Base-by-base conservation (phyloP, 106 monocot genomes). In the Ottelia alismoides region DNA sequence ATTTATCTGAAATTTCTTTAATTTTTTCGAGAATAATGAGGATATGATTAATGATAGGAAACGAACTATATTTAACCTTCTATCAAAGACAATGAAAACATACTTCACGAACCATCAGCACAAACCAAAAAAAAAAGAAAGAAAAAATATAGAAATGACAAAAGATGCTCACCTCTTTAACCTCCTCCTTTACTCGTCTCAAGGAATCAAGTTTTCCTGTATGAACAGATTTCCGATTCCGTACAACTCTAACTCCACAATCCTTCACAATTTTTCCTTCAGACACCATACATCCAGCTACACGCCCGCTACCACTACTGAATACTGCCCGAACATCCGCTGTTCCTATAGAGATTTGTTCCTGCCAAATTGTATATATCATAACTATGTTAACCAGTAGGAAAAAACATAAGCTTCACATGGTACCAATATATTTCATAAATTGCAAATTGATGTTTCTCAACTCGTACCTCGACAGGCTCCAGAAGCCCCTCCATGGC, bases 401-500 rank as follows among this genome's bases (percentile, higher is more conserved):
- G n/a, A 17, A 20, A n/a, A 28, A 7, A n/a, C 4, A 27, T 5
- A 2, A 4, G 28, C 27, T 9, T 30, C 1, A 1, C 2, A 30
- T 16, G 16, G 16, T 43, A 43, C 40, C 40, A 43, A 43, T 43
- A 43, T 43, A 7, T 43, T 7, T 43, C 40, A 6, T n/a, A 43
- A 43, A 43, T 7, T 7, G 40, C 6, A 43, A 43, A 16, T 43
- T 7, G 10, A 43, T n/a, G n/a, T n/a, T n/a, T n/a, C n/a, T n/a
- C n/a, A n/a, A n/a, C n/a, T 5, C 51, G 63, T 70, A 99, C 98
- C 98, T 99, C 98, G 57, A 76, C 80, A 51, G 67, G 72, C 45
- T 99, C 98, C 20, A 99, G 72, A 52, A 90, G 90, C 27, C 90
- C 98, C 55, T 99, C 98, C 98, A 99, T 99, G 32, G 90, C 79